Conservation (phyloP, 1,284 basidiomycete species). For the Vanrija pseudolonga region DNA sequence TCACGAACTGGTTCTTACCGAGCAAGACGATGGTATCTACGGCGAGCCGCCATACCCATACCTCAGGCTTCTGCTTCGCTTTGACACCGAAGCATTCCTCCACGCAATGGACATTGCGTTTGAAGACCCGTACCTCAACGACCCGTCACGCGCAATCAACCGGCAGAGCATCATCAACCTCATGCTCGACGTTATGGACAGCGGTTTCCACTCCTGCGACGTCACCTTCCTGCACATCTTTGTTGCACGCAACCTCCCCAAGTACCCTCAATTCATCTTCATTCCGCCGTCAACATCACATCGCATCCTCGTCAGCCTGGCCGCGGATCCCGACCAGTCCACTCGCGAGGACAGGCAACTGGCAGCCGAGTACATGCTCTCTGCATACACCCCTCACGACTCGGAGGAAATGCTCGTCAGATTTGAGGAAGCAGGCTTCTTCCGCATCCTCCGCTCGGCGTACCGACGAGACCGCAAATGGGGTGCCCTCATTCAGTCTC, state of each 20-base stretch:
- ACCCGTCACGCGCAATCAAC: slow-evolving; percentile 58
- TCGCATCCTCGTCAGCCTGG: slow-evolving; percentile 71
- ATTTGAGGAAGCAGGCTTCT: slow-evolving; percentile 83
- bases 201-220: slow-evolving; percentile 58
- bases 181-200: slow-evolving; percentile 66
- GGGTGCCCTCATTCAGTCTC: slow-evolving; percentile 67
- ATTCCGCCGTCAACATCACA: slow-evolving; percentile 67
- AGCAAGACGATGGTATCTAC: slow-evolving; percentile 28
- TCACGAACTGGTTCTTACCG: slow-evolving; percentile 26
- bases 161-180: slow-evolving; percentile 82
- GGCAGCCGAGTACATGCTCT: slow-evolving; percentile 91
- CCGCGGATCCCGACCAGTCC: slow-evolving; percentile 64
- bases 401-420: slow-evolving; percentile 62
- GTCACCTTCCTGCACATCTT: slow-evolving; percentile 89
- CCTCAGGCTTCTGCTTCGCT: slow-evolving; percentile 72
- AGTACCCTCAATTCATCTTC: slow-evolving; percentile 86
- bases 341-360: slow-evolving; percentile 92
- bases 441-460: slow-evolving; percentile 77
- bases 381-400: slow-evolving; percentile 80
- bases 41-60: slow-evolving; percentile 83
- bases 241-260: slow-evolving; percentile 91
- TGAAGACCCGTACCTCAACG: slow-evolving; percentile 87
- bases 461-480: slow-evolving; percentile 73
- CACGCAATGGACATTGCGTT: slow-evolving; percentile 92
- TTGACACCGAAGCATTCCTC: slow-evolving; percentile 91